Evolutionary conservation across 495 filamentous ascomycete genomes (phyloP).

Genomic region (Extremus antarcticus): DNA sequence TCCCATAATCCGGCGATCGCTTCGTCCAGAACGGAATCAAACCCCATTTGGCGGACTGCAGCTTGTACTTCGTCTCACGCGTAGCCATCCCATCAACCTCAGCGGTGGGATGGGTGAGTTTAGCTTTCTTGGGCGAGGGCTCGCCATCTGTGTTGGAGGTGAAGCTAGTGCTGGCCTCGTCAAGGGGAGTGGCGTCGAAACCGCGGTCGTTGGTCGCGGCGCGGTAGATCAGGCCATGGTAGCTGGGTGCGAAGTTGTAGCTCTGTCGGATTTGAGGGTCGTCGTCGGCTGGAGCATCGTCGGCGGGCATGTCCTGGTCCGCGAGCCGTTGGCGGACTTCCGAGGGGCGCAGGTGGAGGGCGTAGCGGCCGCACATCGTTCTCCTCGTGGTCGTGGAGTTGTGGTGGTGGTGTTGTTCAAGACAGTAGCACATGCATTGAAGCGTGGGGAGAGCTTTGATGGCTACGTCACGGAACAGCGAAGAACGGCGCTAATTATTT

Average conservation of each 20-base stretch:
- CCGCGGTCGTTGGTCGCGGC: slow-evolving; percentile 55
- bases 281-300: slow-evolving; percentile 65
- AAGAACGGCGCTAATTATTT: background rate
- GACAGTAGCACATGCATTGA: background rate
- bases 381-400: background rate
- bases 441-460: background rate
- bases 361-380: slow-evolving; percentile 77
- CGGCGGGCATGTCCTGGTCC: slow-evolving; percentile 63
- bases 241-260: slow-evolving; percentile 89
- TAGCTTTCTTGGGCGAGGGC: slow-evolving; percentile 12
- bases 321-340: slow-evolving; percentile 59
- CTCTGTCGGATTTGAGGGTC: slow-evolving; percentile 52
- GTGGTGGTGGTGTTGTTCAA: background rate
- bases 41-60: slow-evolving; percentile 90
- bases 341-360: slow-evolving; percentile 53
- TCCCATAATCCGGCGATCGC: slow-evolving; percentile 61
- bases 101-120: slow-evolving; percentile 8
- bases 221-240: slow-evolving; percentile 76
- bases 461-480: background rate
- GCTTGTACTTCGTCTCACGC: slow-evolving; percentile 51
- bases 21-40: slow-evolving; percentile 89
- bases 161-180: slow-evolving; percentile 15
- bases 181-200: slow-evolving; percentile 23
- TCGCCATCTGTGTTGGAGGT: slow-evolving; percentile 15
- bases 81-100: slow-evolving; percentile 12